Conservation (phyloP, 257 asterid genomes). For the Echium plantagineum region DNA sequence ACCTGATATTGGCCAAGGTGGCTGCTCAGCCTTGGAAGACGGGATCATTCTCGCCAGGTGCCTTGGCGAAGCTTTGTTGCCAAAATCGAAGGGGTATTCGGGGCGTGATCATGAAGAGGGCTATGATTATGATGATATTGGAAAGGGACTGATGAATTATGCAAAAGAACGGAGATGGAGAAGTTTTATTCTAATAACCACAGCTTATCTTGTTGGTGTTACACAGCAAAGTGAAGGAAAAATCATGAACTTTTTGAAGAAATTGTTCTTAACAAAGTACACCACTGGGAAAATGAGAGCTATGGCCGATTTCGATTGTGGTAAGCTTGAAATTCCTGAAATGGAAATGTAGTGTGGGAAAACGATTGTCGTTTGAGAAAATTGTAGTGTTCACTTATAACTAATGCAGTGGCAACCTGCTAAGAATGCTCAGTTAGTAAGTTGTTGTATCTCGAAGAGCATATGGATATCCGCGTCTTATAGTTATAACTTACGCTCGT, state of each 20-base stretch:
- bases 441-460: no score
- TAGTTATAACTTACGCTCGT: no score
- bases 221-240: constrained; percentile 44
- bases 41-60: constrained; percentile 55
- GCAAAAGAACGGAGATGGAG: constrained; percentile 62
- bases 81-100: background rate
- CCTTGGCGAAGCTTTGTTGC: constrained; percentile 27
- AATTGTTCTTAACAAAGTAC: constrained; percentile 23
- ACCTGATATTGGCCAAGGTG: constrained; percentile 77
- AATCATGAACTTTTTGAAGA: constrained; percentile 37
- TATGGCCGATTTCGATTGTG: background rate
- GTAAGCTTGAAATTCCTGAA: background rate
- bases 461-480: no score
- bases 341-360: background rate
- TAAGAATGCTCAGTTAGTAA: no score
- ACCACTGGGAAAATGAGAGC: constrained; percentile 1
- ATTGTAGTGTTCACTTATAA: no score
- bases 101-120: constrained; percentile 6
- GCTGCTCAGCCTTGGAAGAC: constrained; percentile 67
- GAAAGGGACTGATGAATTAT: constrained; percentile 32
- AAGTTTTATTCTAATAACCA: constrained; percentile 43
- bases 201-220: constrained; percentile 43
- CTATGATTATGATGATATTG: constrained; percentile 14
- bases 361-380: no score
- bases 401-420: no score